These are phyloP conservation scores for Eustoma russellianum DNA, from an alignment of 257 asterid species.

Conservation along the genomic window DNA sequence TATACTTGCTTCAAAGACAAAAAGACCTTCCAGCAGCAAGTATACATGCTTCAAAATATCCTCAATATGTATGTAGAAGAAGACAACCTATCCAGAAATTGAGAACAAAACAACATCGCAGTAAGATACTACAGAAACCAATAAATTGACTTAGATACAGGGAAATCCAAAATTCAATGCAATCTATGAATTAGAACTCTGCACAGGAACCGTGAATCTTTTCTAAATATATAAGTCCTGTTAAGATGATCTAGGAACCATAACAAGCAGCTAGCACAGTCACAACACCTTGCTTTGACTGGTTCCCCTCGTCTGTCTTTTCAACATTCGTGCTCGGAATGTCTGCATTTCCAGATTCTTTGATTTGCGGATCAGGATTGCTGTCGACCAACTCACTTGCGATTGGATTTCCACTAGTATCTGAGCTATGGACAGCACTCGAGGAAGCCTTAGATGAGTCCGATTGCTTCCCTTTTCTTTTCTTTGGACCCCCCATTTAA, in stretches of 20 bases:
- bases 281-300: conserved; percentile 14
- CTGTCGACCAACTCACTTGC: conserved; percentile 20
- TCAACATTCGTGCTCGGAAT: conserved; percentile 15
- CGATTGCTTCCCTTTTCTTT: conserved; percentile 55
- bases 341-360: conserved; percentile 30
- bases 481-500: conserved; percentile 35
- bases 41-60: too few species aligned
- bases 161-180: neutral
- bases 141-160: neutral
- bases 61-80: too few species aligned
- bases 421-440: conserved; percentile 24
- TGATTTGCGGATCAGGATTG: conserved; percentile 21
- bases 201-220: neutral
- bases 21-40: too few species aligned
- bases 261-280: neutral
- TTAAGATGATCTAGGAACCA: neutral
- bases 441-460: conserved; percentile 36
- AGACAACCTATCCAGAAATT: neutral
- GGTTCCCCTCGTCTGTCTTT: conserved; percentile 44
- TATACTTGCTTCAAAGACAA: too few species aligned
- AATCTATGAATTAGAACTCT: neutral
- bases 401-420: conserved; percentile 41
- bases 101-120: neutral
- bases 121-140: too few species aligned
- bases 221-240: neutral